Evolutionary conservation across 768 basidiomycete species (phyloP), one percentile per base, ranked within the genome.

Genomic region (Russula earlei): DNA sequence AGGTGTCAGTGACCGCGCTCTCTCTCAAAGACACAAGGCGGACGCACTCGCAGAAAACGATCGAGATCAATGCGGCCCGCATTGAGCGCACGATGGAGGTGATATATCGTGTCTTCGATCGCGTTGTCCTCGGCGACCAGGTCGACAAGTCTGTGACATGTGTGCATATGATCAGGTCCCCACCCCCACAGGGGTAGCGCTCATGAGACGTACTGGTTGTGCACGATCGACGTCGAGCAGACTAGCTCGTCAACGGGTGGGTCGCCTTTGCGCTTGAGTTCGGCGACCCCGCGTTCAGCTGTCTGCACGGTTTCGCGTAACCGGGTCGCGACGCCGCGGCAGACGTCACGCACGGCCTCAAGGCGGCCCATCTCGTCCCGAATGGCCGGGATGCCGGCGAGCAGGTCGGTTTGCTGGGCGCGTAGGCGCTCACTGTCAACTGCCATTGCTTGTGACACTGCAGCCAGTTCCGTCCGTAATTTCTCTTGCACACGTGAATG

Each of bases 101-200:
- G 93, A 72, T 97, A 99, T 57, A 96, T 87, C 44, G 95, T 95
- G 69, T 98, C 96, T 71, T 97, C 95, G 67, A 98, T 93, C 1
- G 95, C 92, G 65, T 92, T 93, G 70, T 98, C 96, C 69, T 99
- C 96, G n/a, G 96, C 94, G n/a, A 97, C 86, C 27, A 98, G 77
- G 67, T 97, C 90, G 63, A 97, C 84, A 22, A 99, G 75, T 71
- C 95, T 98, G 67, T 37, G n/a, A 34, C 33, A 31, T 12, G 19
- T 20, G 36, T 49, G 27, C 33, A 42, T 29, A 41, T 54, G 45
- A 44, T 54, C 6, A 34, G 17, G 22, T 36, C 34, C 25, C 22
- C n/a, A n/a, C n/a, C n/a, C n/a, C 24, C 22, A 19, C 22, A 25
- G 20, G 49, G 8, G 24, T 45, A 19, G 49, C 33, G 43, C 45